A percentile compares a stretch with the other conserved stretches of the same genome.
These are phyloP conservation scores for Ascochyta rabiei DNA, from an alignment of 2,329 filamentous ascomycete genomes.

Conservation along the genomic window DNA sequence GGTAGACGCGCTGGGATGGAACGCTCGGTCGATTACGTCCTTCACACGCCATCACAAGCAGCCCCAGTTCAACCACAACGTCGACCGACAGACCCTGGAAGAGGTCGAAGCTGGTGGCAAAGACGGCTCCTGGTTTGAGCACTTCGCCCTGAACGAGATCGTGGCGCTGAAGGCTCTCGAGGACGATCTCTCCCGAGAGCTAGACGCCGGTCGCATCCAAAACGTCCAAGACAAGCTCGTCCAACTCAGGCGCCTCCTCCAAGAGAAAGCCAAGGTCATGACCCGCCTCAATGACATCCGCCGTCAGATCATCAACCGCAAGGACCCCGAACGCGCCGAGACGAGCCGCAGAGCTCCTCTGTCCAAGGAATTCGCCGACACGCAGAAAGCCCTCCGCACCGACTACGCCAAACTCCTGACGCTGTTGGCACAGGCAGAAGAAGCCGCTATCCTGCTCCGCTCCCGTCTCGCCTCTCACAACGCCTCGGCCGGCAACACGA, in stretches of 20 bases:
- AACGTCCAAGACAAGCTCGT: conserved; percentile 72
- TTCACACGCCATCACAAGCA: conserved; percentile 68
- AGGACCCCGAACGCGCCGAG: conserved; percentile 71
- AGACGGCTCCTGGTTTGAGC: conserved; percentile 58
- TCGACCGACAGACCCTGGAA: conserved; percentile 69
- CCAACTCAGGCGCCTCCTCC: conserved; percentile 69
- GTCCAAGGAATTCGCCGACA: conserved; percentile 80
- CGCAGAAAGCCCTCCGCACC: conserved; percentile 82
- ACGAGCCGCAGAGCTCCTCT: conserved; percentile 73
- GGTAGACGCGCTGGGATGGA: conserved; percentile 90
- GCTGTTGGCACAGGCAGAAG: conserved; percentile 77
- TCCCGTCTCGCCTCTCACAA: conserved; percentile 71
- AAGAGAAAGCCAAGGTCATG: conserved; percentile 70
- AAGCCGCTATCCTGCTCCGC: conserved; percentile 77
- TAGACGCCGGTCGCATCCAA: conserved; percentile 72
- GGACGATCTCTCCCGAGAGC: conserved; percentile 65
- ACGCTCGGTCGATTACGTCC: conserved; percentile 69
- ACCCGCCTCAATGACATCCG: conserved; percentile 79
- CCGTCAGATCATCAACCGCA: conserved; percentile 72
- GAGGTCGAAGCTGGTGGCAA: conserved; percentile 45
- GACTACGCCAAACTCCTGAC: conserved; percentile 77
- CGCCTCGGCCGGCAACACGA: conserved; percentile 54
- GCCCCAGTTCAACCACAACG: conserved; percentile 55
- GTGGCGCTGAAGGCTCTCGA: conserved; percentile 68
- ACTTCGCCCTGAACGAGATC: conserved; percentile 79